Percentiles rank a stretch among this genome's conserved stretches.
phyloP scores from a whole-genome alignment of 768 basidiomycete species.

The Collybia mongolica region DNA sequence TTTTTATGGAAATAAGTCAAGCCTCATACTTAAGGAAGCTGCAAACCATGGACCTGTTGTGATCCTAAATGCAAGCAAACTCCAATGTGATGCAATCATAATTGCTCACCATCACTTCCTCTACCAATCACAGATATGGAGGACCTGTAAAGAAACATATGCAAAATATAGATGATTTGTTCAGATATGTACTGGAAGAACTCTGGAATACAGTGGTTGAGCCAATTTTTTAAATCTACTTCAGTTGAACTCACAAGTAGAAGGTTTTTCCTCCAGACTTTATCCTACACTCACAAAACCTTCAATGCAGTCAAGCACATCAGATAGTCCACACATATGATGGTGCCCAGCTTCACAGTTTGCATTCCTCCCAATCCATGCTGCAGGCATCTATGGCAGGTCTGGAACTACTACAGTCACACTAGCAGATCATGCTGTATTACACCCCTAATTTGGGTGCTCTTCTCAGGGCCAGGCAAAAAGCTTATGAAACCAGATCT shows the following conservation, averaged over 20 bases:
- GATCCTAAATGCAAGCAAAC: conserved; percentile 1
- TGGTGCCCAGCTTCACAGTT: not conserved
- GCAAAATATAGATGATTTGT: too few species aligned
- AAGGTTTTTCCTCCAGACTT: too few species aligned
- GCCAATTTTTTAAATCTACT: too few species aligned
- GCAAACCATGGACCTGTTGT: not conserved
- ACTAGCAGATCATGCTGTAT: not conserved
- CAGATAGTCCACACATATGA: not conserved
- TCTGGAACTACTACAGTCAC: not conserved
- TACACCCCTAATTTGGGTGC: not conserved
- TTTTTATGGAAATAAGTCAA: not conserved
- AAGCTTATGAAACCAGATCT: too few species aligned
- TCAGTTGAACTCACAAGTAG: too few species aligned
- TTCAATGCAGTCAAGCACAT: too few species aligned
- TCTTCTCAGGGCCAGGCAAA: not conserved
- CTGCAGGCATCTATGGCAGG: not conserved
- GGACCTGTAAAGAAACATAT: too few species aligned
- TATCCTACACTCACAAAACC: too few species aligned
- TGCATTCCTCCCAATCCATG: not conserved
- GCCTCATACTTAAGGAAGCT: not conserved
- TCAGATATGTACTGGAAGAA: too few species aligned
- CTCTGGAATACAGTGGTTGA: too few species aligned
- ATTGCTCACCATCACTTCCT: not conserved
- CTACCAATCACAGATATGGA: too few species aligned
- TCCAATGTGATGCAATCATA: not conserved